Conservation (phyloP, 106 monocot species). For the Apostasia shenzhenica region DNA sequence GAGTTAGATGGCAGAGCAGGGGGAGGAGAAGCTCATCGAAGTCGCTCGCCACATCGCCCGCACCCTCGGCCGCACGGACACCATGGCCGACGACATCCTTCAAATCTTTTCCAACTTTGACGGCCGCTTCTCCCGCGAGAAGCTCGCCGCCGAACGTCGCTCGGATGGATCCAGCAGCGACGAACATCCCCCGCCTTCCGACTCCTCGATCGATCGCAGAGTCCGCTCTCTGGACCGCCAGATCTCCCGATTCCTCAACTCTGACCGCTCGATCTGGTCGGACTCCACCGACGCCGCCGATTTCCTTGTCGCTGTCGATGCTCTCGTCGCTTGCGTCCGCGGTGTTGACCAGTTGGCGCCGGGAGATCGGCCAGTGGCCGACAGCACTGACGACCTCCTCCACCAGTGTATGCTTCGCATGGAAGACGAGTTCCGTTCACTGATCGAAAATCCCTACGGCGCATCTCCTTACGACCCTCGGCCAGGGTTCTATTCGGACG, state of each 20-base stretch:
- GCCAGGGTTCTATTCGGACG: slow-evolving; percentile 18
- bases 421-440: slow-evolving; percentile 68
- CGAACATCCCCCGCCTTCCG: slow-evolving; percentile 1
- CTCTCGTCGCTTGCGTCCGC: slow-evolving; percentile 30
- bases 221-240: slow-evolving; percentile 46
- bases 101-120: slow-evolving; percentile 85
- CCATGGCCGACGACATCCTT: slow-evolving; percentile 87
- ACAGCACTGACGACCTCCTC: slow-evolving; percentile 62
- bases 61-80: slow-evolving; percentile 63
- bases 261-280: slow-evolving; percentile 74
- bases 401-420: slow-evolving; percentile 61
- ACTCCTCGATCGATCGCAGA: slow-evolving; percentile 17
- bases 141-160: slow-evolving; percentile 27
- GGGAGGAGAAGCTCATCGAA: slow-evolving; percentile 78
- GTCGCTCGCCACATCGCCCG: slow-evolving; percentile 78
- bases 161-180: slow-evolving; percentile 8
- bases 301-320: slow-evolving; percentile 73
- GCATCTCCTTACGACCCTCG: slow-evolving; percentile 20
- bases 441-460: slow-evolving; percentile 41
- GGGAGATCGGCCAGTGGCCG: slow-evolving; percentile 18
- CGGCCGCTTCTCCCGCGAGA: slow-evolving; percentile 72
- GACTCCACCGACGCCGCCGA: slow-evolving; percentile 39
- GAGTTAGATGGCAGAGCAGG: slow-evolving; percentile 34
- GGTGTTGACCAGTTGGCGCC: slow-evolving; percentile 14
- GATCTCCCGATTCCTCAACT: slow-evolving; percentile 38